Evolutionary conservation across 2,329 filamentous ascomycete genomes (phyloP), one percentile per base, ranked within the genome.

Genomic region (Pyricularia pennisetigena): DNA sequence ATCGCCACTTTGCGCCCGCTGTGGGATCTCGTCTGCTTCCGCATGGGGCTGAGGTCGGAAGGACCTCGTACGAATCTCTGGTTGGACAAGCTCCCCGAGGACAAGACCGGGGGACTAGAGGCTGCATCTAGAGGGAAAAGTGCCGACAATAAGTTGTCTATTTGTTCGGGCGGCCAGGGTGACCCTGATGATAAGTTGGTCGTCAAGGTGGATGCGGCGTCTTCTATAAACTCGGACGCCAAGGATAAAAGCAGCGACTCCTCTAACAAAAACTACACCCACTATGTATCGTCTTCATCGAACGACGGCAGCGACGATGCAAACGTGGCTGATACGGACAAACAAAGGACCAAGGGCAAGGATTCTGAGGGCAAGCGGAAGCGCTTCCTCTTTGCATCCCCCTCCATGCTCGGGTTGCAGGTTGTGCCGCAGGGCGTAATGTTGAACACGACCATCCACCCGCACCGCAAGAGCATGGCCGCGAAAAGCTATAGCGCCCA

Each of bases 1-100:
- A 67, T 79, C 1, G 80, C 80, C 6, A 82, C 80, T 0, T 76
- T 82, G 0, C 74, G 75, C 14, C 79, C 79, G 1, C 77, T 80
- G 12, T 74, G 66, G 66, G 66, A 67, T 2, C 29, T 67, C 26
- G 29, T 49, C 54, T 41, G 54, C 29, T 14, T 20, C 30, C 20
- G 32, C 20, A 24, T 41, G 23, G 30, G 30, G 16, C 32, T 67
- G 9, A 29, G 26, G 57, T 63, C 66, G 8, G 57, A 63, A 4
- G 57, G 54, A 23, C 24, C 26, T 4, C 24, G 29, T 20, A 4
- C 29, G 28, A 30, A 24, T 1, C 23, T 32, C n/a, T 23, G n/a
- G 32, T 2, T 28, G 64, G 64, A 66, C 23, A 24, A 23, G 64
- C 24, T 29, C 12, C 24, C 30, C 7, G 64, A 49, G 2, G 64